These are phyloP conservation scores for Tylopilus rubrobrunneus DNA, from an alignment of 768 basidiomycete species.

Conservation along the genomic window DNA sequence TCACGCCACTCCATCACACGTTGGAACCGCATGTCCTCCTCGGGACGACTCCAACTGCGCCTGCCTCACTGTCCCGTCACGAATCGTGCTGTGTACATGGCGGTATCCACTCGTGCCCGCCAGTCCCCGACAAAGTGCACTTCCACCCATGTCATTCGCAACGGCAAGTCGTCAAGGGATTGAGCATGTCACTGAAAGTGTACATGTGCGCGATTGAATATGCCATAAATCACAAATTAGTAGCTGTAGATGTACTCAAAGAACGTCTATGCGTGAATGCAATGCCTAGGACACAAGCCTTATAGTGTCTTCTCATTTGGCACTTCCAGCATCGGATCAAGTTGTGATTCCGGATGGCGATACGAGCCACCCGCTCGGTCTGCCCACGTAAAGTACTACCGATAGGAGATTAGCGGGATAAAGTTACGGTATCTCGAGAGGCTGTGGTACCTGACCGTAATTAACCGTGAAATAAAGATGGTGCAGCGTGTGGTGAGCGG, in stretches of 20 bases:
- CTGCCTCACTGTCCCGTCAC: too few relatives aligned
- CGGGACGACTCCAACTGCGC: too few relatives aligned
- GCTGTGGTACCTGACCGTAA: slow-evolving; percentile 75
- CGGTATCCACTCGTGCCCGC: too few relatives aligned
- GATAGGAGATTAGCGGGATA: slow-evolving; percentile 16
- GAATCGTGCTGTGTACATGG: too few relatives aligned
- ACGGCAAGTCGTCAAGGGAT: too few relatives aligned
- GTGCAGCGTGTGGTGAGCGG: slow-evolving; percentile 95
- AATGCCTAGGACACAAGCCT: neutral
- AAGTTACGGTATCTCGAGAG: neutral
- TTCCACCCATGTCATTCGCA: too few relatives aligned
- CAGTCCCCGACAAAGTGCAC: too few relatives aligned
- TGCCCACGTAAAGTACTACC: slow-evolving; percentile 96
- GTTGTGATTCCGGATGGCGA: slow-evolving; percentile 75
- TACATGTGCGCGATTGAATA: neutral
- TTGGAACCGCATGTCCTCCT: too few relatives aligned
- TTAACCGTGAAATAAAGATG: slow-evolving; percentile 97
- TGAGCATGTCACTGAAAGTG: neutral
- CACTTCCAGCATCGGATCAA: slow-evolving; percentile 80
- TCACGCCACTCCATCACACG: neutral
- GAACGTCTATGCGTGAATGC: slow-evolving; percentile 6
- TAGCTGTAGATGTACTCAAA: slow-evolving; percentile 15
- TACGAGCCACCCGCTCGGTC: slow-evolving; percentile 84
- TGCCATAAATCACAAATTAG: slow-evolving; percentile 18
- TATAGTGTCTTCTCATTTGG: slow-evolving; percentile 29